Evolutionary conservation across 306 rosid species (phyloP).

Genomic region (Quercus variabilis): DNA sequence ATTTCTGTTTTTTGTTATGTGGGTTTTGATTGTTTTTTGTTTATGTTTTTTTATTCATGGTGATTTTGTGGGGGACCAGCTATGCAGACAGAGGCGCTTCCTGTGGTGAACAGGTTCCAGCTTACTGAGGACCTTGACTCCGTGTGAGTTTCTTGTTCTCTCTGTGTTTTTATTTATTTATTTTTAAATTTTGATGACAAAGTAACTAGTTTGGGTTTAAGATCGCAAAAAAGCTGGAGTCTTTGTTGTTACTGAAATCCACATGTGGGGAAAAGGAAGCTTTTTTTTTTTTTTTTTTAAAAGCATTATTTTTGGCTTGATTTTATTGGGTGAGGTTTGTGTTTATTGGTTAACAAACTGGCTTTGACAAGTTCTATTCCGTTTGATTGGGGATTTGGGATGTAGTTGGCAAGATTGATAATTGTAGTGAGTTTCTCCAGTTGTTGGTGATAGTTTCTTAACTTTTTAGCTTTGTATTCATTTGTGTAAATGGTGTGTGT

Average conservation of each 20-base stretch:
- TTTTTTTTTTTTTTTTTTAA: no score
- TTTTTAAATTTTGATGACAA: not conserved
- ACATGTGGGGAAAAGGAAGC: no score
- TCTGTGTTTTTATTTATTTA: not conserved
- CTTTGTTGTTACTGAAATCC: not conserved
- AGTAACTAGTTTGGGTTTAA: slow-evolving; percentile 1
- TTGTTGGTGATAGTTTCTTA: not conserved
- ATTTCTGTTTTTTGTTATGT: not conserved
- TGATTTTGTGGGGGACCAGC: slow-evolving; percentile 42
- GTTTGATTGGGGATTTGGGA: not conserved
- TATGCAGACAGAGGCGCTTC: slow-evolving; percentile 97
- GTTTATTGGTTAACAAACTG: not conserved
- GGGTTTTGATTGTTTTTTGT: not conserved
- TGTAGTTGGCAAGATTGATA: not conserved
- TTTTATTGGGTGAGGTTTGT: not conserved
- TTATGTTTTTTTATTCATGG: slow-evolving; percentile 1
- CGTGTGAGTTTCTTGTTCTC: slow-evolving; percentile 45
- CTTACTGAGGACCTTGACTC: slow-evolving; percentile 60
- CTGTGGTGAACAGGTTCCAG: slow-evolving; percentile 64
- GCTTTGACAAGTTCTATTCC: not conserved
- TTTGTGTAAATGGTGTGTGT: not conserved
- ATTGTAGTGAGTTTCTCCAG: not conserved
- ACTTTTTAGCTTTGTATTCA: not conserved
- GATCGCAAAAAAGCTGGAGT: not conserved
- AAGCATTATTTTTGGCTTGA: not conserved